Base-by-base conservation (phyloP, 2,329 filamentous ascomycete species). In the Aschersonia sp. region DNA sequence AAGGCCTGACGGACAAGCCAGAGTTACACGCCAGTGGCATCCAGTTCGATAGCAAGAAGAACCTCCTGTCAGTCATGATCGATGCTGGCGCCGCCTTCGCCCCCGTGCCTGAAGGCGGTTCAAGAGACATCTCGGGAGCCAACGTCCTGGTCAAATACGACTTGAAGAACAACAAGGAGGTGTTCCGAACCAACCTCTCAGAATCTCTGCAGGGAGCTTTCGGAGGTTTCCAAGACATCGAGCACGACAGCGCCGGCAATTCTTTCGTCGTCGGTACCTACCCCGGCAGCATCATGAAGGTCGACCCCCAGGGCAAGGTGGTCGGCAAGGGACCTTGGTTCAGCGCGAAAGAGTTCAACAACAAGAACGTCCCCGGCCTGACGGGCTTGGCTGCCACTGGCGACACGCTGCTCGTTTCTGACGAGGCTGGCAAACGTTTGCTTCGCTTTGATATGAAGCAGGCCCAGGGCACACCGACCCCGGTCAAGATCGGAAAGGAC, bases 221-320 rank as follows among this genome's bases (percentile, higher is more conserved):
- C 50, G 60, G 63, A 30, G 67, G 63, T 5, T 66, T 60, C 37
- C 66, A 68, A 48, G 67, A 69, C 46, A 56, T 67, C 4, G 65
- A 63, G 39, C 59, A 63, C 46, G 65, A 67, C 44, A 41, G 46
- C 1, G 51, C 51, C 2, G 63, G 64, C 7, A 63, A 65, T 53
- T 59, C 61, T 1, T 69, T 62, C 45, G 60, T 64, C 6, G 53
- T 68, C 1, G 64, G 67, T 41, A 66, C 63, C 0, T 68, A 54
- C 7, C 64, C 65, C 0, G 61, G 62, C 22, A 63, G 60, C 6
- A 57, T 69, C 12, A 50, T 67, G 22, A 22, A 22, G 22, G 22
- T 22, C 22, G 22, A 22, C 22, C 22, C 22, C 22, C 22, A 22
- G 22, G 22, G 22, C 22, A 22, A 22, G 22, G 22, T 22, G 22